Evolutionary conservation across 495 filamentous ascomycete genomes (phyloP), one percentile per base, ranked within the genome.

Genomic region (Chaetomium fimeti): DNA sequence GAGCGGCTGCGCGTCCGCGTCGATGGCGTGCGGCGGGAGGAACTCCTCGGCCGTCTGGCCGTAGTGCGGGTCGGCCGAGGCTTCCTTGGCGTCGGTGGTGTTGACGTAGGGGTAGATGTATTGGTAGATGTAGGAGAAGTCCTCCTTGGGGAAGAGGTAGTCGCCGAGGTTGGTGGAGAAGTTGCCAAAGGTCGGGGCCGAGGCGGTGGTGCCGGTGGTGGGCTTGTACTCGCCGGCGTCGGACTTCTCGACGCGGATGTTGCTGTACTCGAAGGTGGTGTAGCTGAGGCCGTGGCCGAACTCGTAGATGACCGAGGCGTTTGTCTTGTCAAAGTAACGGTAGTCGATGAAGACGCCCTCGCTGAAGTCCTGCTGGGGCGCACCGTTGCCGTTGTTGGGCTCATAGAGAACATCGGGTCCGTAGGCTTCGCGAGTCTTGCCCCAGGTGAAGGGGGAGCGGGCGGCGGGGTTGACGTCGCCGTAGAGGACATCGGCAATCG

Each of bases 331-430:
- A 54, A 98, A 90, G 62, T 86, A 79, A 60, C 94, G 90, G 76
- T 98, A 98, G 77, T 98, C 94, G 75, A 97, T 95, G 77, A 96
- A 94, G 29, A 89, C 82, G 42, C 93, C 93, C 69, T 97, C 93
- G 27, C 81, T 81, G 75, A 93, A 97, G 74, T 93, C 81, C 29
- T 87, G 76, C 75, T 98, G 94, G 5, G 92, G 92, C 24, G 88
- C 83, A 25, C 67, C 81, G 20, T 81, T 71, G 54, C 86, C 88
- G 57, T 90, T 88, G 76, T 93, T 93, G 28, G 89, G 84, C 64
- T 84, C 73, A 68, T 91, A 92, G 40, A 96, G 75, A 9, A 97
- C 71, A 64, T 92, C 84, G 25, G 83, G 79, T 40, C 92, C 92
- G 66, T 91, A 98, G 60, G 89, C 85, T 66, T 86, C 83, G 42